phyloP scores from a whole-genome alignment of 306 rosid genomes.

The Dryas octopetala region DNA sequence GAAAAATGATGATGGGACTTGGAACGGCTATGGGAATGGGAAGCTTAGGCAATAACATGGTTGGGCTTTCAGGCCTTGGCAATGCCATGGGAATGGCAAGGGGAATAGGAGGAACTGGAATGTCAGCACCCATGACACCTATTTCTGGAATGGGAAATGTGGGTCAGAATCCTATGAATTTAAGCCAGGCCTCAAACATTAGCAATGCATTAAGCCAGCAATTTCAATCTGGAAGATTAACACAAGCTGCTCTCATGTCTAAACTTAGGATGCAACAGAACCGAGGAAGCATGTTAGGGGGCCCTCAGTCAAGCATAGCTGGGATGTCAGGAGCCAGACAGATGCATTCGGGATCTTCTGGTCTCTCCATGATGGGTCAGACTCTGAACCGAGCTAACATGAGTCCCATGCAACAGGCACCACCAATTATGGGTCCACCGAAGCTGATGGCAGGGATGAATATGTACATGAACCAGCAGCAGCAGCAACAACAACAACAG shows the following conservation, averaged over 20 bases:
- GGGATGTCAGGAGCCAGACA: conserved; percentile 75
- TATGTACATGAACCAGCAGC: conserved; percentile 67
- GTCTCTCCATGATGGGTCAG: conserved; percentile 71
- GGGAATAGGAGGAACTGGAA: conserved; percentile 82
- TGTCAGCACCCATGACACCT: conserved; percentile 75
- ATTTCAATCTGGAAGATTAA: conserved; percentile 47
- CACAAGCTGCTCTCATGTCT: conserved; percentile 41
- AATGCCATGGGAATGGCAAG: conserved; percentile 71
- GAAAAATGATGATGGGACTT: conserved; percentile 87
- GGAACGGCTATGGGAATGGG: conserved; percentile 66
- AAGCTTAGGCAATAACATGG: conserved; percentile 64
- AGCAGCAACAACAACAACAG: conserved; percentile 33
- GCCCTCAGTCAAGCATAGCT: conserved; percentile 59
- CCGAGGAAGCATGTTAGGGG: conserved; percentile 56
- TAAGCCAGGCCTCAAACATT: conserved; percentile 56
- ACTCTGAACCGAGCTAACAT: conserved; percentile 57
- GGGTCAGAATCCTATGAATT: conserved; percentile 71
- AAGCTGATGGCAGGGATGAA: conserved; percentile 63
- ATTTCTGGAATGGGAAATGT: conserved; percentile 76
- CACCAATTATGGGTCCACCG: conserved; percentile 85
- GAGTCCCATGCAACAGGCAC: conserved; percentile 60
- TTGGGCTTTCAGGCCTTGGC: conserved; percentile 69
- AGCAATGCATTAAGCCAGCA: conserved; percentile 60
- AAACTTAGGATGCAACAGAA: conserved; percentile 45
- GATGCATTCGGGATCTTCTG: conserved; percentile 59